Conservation (phyloP, 257 asterid species). For the Salvia hispanica region DNA sequence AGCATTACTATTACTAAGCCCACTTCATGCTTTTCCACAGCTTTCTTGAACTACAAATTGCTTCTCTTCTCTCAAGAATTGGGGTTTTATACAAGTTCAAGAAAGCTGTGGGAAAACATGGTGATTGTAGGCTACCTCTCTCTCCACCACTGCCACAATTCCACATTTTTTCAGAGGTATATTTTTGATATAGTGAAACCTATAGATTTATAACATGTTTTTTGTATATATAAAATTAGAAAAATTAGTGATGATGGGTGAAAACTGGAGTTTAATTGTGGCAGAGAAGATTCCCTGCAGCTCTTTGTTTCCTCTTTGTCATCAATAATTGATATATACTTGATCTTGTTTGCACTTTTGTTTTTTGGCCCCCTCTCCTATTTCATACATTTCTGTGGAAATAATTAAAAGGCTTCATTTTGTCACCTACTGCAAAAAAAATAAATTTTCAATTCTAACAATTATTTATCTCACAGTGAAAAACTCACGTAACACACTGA, state of each 20-base stretch:
- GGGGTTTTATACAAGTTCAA: conserved; percentile 36
- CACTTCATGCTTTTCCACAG: conserved; percentile 81
- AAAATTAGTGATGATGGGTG: not conserved
- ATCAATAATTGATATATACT: conserved; percentile 34
- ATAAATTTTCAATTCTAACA: no score
- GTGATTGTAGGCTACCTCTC: conserved; percentile 24
- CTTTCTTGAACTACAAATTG: conserved; percentile 75
- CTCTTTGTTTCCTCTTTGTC: conserved; percentile 33
- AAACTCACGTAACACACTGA: conserved; percentile 19
- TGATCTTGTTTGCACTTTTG: conserved; percentile 43
- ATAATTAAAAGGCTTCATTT: not conserved
- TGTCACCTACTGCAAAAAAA: no score
- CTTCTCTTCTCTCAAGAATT: not conserved
- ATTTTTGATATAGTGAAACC: no score
- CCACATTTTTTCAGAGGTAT: not conserved
- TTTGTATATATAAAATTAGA: no score
- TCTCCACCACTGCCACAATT: not conserved
- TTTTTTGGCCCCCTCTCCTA: conserved; percentile 28
- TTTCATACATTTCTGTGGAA: conserved; percentile 32
- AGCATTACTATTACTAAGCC: no score
- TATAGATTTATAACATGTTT: no score
- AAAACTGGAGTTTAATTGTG: conserved; percentile 16
- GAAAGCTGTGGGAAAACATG: conserved; percentile 57
- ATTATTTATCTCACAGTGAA: not conserved
- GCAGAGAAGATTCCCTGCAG: conserved; percentile 40